These are phyloP conservation scores for Cryptococcus wingfieldii DNA, from an alignment of 1,284 basidiomycete genomes.

Conservation along the genomic window DNA sequence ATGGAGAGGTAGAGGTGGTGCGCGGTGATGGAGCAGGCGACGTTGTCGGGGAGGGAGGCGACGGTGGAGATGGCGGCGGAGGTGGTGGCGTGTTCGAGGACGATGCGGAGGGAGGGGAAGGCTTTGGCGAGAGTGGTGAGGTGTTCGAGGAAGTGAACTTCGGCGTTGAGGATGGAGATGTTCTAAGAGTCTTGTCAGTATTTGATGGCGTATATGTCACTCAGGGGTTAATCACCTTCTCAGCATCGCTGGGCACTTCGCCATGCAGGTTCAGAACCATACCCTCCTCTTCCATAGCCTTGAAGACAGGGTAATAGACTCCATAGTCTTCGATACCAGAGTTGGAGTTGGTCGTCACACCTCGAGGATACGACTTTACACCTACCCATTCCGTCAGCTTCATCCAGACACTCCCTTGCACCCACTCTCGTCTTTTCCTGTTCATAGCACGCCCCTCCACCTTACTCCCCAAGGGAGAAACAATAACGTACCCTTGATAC, in stretches of 20 bases:
- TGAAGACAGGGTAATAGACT: slow-evolving; percentile 89
- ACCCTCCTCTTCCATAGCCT: slow-evolving; percentile 86
- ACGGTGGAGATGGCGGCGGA: slow-evolving; percentile 73
- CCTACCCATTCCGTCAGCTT: slow-evolving; percentile 53
- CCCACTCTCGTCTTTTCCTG: background rate
- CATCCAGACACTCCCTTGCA: background rate
- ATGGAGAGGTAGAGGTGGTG: slow-evolving; percentile 94
- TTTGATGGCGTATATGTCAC: background rate
- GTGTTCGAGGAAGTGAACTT: slow-evolving; percentile 84
- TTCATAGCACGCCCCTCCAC: background rate
- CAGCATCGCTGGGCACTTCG: slow-evolving; percentile 87
- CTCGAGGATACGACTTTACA: slow-evolving; percentile 95
- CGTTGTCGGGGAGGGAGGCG: slow-evolving; percentile 75
- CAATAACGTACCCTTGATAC: slow-evolving; percentile 64
- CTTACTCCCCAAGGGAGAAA: background rate
- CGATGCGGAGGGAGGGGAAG: slow-evolving; percentile 92
- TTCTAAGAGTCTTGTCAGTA: slow-evolving; percentile 55
- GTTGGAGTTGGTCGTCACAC: slow-evolving; percentile 97
- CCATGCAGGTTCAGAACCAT: slow-evolving; percentile 98
- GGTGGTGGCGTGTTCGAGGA: slow-evolving; percentile 98
- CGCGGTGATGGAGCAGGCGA: slow-evolving; percentile 94
- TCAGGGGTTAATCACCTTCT: slow-evolving; percentile 56
- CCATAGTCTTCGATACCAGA: slow-evolving; percentile 96
- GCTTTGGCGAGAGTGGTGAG: slow-evolving; percentile 72
- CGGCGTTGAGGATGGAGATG: slow-evolving; percentile 90